Evolutionary conservation across 2,329 filamentous ascomycete species (phyloP).

Genomic region (Fusarium tuaranense): DNA sequence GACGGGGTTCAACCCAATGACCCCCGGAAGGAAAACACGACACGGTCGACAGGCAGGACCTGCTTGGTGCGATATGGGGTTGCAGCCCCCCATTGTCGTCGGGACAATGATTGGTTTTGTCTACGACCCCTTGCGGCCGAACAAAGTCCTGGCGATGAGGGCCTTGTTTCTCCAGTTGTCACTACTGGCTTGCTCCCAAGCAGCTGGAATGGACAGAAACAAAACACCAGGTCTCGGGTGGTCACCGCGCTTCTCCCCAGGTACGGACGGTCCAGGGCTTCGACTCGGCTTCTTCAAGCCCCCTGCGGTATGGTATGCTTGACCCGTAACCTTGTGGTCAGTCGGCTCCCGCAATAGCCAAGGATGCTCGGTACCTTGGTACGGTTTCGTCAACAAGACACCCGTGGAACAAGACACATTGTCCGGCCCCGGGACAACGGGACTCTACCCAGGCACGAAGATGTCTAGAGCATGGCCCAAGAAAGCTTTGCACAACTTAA

Average conservation of each 20-base stretch:
- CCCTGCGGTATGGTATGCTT: constrained; percentile 19
- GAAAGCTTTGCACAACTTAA: background rate
- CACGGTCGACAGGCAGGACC: constrained; percentile 4
- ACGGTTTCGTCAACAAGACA: constrained; percentile 21
- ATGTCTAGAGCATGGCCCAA: background rate
- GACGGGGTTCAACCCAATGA: constrained; percentile 1
- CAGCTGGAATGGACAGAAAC: constrained; percentile 28
- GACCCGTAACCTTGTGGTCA: constrained; percentile 13
- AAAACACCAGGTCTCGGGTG: constrained; percentile 25
- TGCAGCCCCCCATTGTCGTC: background rate
- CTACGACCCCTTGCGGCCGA: background rate
- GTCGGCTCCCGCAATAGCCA: constrained; percentile 9
- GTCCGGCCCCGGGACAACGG: background rate
- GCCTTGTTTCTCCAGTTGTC: constrained; percentile 8
- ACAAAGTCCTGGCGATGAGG: constrained; percentile 15
- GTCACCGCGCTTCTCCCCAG: constrained; percentile 14
- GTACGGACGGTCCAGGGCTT: constrained; percentile 20
- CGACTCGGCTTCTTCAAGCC: constrained; percentile 28
- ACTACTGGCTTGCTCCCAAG: constrained; percentile 2
- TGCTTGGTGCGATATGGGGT: background rate
- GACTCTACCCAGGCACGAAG: background rate
- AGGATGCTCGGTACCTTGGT: constrained; percentile 10
- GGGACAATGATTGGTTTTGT: constrained; percentile 4
- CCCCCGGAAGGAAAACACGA: background rate
- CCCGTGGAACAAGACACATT: constrained; percentile 6